Base-by-base conservation (phyloP, 2,329 filamentous ascomycete genomes). In the Chrysoporthe puriensis region DNA sequence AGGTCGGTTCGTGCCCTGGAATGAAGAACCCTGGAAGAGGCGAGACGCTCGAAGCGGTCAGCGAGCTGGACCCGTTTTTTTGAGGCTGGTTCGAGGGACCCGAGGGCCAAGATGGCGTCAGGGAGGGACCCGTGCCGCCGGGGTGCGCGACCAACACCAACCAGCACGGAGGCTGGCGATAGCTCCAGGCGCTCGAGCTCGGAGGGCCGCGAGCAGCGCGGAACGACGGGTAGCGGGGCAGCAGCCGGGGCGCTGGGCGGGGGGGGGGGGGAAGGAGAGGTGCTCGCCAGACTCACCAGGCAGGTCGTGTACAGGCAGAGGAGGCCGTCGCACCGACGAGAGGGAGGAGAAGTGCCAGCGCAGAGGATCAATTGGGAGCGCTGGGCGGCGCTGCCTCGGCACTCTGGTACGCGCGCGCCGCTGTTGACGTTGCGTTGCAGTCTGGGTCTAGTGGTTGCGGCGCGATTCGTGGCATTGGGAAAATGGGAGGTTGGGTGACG, bases 401-500 rank as follows among this genome's bases (percentile, higher is more conserved):
- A 42, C 60, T 66, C 36, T 65, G 43, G 64, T 54, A 50, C 57
- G 58, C 46, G 50, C 64, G 58, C 46, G 50, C 64, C 46, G 65
- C n/a, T 62, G 64, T 63, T 43, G 67, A 62, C 57, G 67, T 48
- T 70, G 68, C 65, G 59, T 44, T 26, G 26, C 26, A 26, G 26
- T 26, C 26, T 26, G 26, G 26, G 26, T 26, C 26, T 52, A 60
- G 16, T 58, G 14, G 34, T 44, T 60, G 56, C 42, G 60, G 54
- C 64, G 65, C 67, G 67, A 66, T 58, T 62, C 46, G 68, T 66
- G 54, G 59, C 66, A 65, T 66, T 60, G 65, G 26, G 67, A 69
- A 70, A 68, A 48, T 61, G 62, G 64, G 68, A 62, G 68, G 68
- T 66, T 70, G 68, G 62, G 66, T 57, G 64, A 64, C 65, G 65